Evolutionary conservation across 805 yeast species (phyloP), one percentile per base, ranked within the genome.

Genomic region (Peterozyma xylosa): DNA sequence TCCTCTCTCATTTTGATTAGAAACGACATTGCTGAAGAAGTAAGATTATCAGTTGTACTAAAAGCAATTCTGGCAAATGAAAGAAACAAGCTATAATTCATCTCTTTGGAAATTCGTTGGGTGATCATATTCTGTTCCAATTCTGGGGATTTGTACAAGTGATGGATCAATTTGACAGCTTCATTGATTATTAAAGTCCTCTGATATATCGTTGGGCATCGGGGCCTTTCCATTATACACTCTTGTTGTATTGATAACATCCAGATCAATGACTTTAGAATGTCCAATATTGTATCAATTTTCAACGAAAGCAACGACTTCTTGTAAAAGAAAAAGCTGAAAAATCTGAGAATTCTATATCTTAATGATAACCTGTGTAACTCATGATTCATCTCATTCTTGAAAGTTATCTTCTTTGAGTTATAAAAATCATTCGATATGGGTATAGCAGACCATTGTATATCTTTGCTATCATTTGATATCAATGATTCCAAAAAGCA

Each of bases 221-320:
- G 58, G 0, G 80, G 80, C 27, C 66, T 59, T 44, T 69, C 60
- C 48, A 64, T 57, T 11, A 77, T 59, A 18, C 60, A 49, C 39
- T 66, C 71, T 53, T 78, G 84, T 53, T 76, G 78, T 42, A 61
- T 63, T 3, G 74, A 73, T 7, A 76, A 63, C 16, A 68, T 62
- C 38, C 71, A 53, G 9, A 73, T 65, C 33, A 73, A 57, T 2
- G 67, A 54, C 39, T 68, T 64, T 47, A 73, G 58, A 39, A 69
- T 53, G 34, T 66, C 70, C 35, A 53, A 48, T 18, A 58, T 36
- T 10, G 49, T 42, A 14, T 59, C 64, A 18, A 39, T 33, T 42
- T 50, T 52, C 18, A 59, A 44, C n/a, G 52, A 42, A 3, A 52
- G 48, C 6, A 55, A 46, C 39, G 53, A 47, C 9, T 59, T 58